Evolutionary conservation across 176 grass and related monocot genomes (phyloP), one percentile per base, ranked within the genome.

Genomic region (Cenchrus purpureus): DNA sequence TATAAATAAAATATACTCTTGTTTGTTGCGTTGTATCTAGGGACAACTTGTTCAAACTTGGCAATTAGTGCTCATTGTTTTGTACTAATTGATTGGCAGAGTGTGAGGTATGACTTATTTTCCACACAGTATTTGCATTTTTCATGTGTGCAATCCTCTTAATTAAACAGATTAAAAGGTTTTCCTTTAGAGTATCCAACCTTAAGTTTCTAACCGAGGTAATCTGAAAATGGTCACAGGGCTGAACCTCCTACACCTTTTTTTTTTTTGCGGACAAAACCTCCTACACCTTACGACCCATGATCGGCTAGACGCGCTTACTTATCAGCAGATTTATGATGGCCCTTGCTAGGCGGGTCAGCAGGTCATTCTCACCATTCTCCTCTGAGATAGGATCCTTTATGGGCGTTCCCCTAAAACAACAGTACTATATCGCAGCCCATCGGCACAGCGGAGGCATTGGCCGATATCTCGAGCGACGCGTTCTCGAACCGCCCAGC

Each of bases 71-170:
- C 17, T 16, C 28, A 61, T 54, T 77, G 53, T 71, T 68, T 83
- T 73, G 67, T 25, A 25, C 22, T 51, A 61, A 68, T 68, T 75
- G 79, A 80, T 60, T 53, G 15, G 68, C 53, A 29, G 54, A 61
- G 34, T 53, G 6, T 67, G 59, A 80, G 31, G 62, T 68, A 29
- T 84, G 69, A 87, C 80, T 80, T 65, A 46, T 40, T 60, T 61
- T 87, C 80, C 89, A 87, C 75, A 65, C 52, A 66, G 15, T 86
- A 43, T 64, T 65, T 73, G 50, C 59, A 12, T 68, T 84, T 74
- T 16, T 79, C 43, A 60, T 83, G 45, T 54, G 20, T 79, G 29
- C 51, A 52, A 42, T 68, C 22, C 0, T 66, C 45, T 34, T 14
- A 50, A 19, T 25, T 2, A 19, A 72, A 78, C 43, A 57, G 6